These are phyloP conservation scores for Pseudophaeomoniella oleicola DNA, from an alignment of 2,329 filamentous ascomycete genomes.

Conservation along the genomic window DNA sequence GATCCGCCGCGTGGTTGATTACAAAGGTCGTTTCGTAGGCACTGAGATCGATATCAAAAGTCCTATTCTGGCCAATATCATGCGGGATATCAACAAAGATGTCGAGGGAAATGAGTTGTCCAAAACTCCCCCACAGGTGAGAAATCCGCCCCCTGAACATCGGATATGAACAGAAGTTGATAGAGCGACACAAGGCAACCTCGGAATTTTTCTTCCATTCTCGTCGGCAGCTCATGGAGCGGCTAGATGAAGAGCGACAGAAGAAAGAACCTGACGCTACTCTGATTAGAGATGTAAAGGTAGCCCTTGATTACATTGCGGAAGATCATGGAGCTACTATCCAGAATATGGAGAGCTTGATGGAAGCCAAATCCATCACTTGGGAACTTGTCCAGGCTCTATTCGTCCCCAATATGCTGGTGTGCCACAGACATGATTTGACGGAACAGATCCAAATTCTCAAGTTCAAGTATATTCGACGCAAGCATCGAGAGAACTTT, in stretches of 20 bases:
- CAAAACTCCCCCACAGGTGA: not conserved
- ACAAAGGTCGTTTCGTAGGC: not conserved
- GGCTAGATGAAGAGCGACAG: not conserved
- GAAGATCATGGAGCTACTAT: not conserved
- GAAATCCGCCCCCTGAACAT: not conserved
- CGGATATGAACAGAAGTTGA: too few species aligned
- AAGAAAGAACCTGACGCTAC: not conserved
- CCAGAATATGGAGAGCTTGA: not conserved
- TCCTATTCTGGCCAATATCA: not conserved
- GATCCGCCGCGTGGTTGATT: conserved; percentile 1
- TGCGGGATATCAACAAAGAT: not conserved
- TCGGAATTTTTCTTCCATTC: not conserved
- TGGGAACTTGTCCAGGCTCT: not conserved
- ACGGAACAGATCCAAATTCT: not conserved
- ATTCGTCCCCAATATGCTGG: not conserved
- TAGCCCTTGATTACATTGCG: not conserved
- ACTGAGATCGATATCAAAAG: not conserved
- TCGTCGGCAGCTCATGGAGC: not conserved
- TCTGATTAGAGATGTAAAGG: not conserved
- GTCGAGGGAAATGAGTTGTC: not conserved
- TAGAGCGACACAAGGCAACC: not conserved
- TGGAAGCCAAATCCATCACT: not conserved
- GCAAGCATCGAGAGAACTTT: not conserved
- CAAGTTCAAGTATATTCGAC: not conserved
- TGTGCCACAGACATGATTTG: not conserved